Percentiles rank a stretch among this genome's conserved stretches.
Conservation (phyloP, 345 rosid species). For the Durio zibethinus region DNA sequence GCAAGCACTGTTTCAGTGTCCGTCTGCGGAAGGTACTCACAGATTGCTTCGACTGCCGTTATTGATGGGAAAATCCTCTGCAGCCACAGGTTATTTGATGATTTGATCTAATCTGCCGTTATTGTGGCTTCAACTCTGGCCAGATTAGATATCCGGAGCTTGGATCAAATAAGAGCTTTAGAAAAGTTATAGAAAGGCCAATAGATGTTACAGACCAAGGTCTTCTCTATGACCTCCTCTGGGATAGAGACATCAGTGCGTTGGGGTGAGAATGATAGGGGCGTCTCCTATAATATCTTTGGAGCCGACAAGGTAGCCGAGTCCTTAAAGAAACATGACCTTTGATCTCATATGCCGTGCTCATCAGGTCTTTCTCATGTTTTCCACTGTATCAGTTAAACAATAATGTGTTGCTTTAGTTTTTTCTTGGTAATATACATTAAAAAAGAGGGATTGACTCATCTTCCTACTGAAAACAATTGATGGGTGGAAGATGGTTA, state of each 20-base stretch:
- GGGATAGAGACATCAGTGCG: conserved; percentile 37
- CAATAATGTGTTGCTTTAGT: neutral
- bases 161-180: conserved; percentile 40
- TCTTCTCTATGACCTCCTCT: conserved; percentile 44
- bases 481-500: conserved; percentile 43
- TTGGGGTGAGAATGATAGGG: conserved; percentile 50
- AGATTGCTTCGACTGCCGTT: no score
- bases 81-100: no score
- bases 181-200: conserved; percentile 37
- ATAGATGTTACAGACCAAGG: conserved; percentile 46
- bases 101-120: neutral
- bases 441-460: neutral
- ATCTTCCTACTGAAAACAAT: neutral
- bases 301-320: conserved; percentile 43
- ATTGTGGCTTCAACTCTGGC: neutral
- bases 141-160: no score
- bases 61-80: no score
- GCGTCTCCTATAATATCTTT: conserved; percentile 42
- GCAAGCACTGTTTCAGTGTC: no score
- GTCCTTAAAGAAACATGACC: conserved; percentile 41
- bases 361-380: conserved; percentile 33
- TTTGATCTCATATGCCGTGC: conserved; percentile 44
- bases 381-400: neutral
- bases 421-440: neutral
- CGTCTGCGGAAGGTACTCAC: no score